Evolutionary conservation across 495 filamentous ascomycete species (phyloP).

Genomic region (Rostrohypoxylon terebratum): DNA sequence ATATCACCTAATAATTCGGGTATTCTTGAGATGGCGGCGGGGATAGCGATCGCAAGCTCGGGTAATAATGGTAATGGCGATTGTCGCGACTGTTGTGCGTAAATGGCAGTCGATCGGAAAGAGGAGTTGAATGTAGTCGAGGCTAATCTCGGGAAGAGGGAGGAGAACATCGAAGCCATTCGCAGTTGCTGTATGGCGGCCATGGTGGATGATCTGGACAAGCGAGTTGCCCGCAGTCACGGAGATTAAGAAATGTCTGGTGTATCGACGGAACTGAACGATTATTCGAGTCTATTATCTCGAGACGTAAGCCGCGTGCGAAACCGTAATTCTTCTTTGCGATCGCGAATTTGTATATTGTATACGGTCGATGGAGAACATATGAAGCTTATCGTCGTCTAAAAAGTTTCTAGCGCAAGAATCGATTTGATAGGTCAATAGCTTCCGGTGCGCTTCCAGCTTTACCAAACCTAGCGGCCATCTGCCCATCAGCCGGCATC

Average conservation of each 20-base stretch:
- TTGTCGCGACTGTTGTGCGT: conserved; percentile 49
- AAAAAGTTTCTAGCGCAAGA: conserved; percentile 40
- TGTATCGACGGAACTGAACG: no score
- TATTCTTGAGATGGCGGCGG: conserved; percentile 65
- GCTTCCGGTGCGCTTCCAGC: conserved; percentile 11
- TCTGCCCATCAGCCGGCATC: conserved; percentile 44
- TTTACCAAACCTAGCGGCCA: conserved; percentile 23
- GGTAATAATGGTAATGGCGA: conserved; percentile 59
- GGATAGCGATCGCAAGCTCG: conserved; percentile 63
- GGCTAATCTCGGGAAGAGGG: conserved; percentile 54
- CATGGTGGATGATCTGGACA: conserved; percentile 48
- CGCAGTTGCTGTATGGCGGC: conserved; percentile 55
- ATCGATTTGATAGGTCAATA: conserved; percentile 23
- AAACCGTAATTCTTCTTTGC: not conserved
- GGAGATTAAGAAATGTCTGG: not conserved
- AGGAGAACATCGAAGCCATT: conserved; percentile 55
- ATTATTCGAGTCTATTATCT: not conserved
- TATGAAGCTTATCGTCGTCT: conserved; percentile 33
- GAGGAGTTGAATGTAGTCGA: conserved; percentile 53
- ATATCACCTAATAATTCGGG: conserved; percentile 73
- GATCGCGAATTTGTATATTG: not conserved
- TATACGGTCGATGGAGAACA: conserved; percentile 17
- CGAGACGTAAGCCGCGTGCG: not conserved
- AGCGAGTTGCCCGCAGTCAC: not conserved
- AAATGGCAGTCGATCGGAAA: conserved; percentile 54